These are phyloP conservation scores for Nigrospora sphaerica DNA, from an alignment of 2,329 filamentous ascomycete genomes.

Conservation along the genomic window DNA sequence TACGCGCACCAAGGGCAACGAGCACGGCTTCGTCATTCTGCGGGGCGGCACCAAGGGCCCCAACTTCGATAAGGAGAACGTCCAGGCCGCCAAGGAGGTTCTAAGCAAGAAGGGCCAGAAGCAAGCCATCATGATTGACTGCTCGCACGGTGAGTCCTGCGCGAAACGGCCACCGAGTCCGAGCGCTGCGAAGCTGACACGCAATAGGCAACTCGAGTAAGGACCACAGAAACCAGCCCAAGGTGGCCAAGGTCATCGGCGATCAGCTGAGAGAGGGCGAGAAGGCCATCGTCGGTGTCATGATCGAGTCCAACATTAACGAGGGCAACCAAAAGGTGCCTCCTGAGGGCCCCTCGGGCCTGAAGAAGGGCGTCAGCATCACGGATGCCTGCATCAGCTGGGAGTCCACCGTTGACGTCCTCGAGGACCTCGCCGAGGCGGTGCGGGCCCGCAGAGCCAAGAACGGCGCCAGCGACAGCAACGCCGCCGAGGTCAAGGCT, in stretches of 20 bases:
- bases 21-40: conserved; percentile 95
- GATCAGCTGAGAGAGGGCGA: conserved; percentile 86
- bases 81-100: conserved; percentile 71
- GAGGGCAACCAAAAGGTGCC: conserved; percentile 87
- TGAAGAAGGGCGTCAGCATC: conserved; percentile 89
- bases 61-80: conserved; percentile 84
- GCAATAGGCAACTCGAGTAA: conserved; percentile 84
- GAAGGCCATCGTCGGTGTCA: conserved; percentile 85
- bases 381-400: conserved; percentile 95
- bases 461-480: conserved; percentile 24
- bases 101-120: conserved; percentile 77
- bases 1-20: conserved; percentile 85
- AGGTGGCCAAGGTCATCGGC: conserved; percentile 74
- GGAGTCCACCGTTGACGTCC: conserved; percentile 73
- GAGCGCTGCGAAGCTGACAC: not conserved
- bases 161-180: no score
- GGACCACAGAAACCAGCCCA: conserved; percentile 94
- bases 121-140: conserved; percentile 94
- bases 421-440: conserved; percentile 80
- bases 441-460: conserved; percentile 67
- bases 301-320: conserved; percentile 98
- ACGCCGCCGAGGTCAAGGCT: conserved; percentile 26
- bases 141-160: conserved; percentile 71
- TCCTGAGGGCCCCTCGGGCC: conserved; percentile 64
- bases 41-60: conserved; percentile 86